Evolutionary conservation across 129 eudicot genomes (phyloP).

Genomic region (Centaurea solstitialis): DNA sequence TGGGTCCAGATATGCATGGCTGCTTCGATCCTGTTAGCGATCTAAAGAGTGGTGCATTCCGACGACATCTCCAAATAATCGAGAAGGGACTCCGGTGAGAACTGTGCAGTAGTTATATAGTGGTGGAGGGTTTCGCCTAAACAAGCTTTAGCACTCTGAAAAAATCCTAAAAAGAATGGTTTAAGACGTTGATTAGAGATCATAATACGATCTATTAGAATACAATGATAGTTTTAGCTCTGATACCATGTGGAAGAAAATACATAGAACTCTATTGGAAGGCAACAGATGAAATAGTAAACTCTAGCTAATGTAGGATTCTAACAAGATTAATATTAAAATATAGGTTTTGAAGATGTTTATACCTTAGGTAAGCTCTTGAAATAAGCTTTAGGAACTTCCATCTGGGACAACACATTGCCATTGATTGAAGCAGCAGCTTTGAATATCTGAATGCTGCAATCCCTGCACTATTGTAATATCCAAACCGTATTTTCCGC

Average conservation of each 20-base stretch:
- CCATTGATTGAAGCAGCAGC: conserved; percentile 71
- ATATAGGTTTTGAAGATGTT: background rate
- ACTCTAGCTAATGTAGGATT: background rate
- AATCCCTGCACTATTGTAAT: conserved; percentile 62
- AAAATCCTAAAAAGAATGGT: background rate
- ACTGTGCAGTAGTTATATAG: conserved; percentile 56
- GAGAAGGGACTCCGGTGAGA: conserved; percentile 68
- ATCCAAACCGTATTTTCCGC: conserved; percentile 47
- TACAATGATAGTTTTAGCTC: background rate
- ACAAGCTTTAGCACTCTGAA: conserved; percentile 76
- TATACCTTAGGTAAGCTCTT: conserved; percentile 73
- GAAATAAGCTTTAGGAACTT: conserved; percentile 61
- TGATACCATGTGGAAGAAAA: background rate
- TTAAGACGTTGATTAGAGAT: background rate
- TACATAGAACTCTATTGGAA: background rate
- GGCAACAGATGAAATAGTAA: background rate
- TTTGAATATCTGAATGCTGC: conserved; percentile 66
- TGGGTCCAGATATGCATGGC: conserved; percentile 64
- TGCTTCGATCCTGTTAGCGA: conserved; percentile 76
- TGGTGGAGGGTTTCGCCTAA: conserved; percentile 65
- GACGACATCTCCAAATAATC: conserved; percentile 72
- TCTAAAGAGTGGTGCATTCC: conserved; percentile 60
- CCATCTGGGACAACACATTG: conserved; percentile 68
- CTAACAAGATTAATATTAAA: background rate
- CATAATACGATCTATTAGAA: background rate